These are phyloP conservation scores for Globisporangium lucens DNA, from an alignment of 352 stramenopile species.

Conservation along the genomic window DNA sequence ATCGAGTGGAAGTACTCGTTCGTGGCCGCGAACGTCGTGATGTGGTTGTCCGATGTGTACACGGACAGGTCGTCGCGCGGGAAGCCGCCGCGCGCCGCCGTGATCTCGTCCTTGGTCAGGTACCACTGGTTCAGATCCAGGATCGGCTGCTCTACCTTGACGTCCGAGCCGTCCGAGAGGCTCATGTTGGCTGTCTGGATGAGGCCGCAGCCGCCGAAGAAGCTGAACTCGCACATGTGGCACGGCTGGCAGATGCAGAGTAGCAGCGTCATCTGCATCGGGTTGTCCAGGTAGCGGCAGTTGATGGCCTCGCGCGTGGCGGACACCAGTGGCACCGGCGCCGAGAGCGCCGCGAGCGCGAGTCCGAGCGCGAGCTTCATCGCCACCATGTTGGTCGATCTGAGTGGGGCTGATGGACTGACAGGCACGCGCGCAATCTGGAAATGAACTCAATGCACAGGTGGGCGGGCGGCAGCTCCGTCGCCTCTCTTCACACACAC, in stretches of 20 bases:
- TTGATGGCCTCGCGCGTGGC: constrained; percentile 11
- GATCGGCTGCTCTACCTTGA: constrained; percentile 32
- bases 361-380: constrained; percentile 8
- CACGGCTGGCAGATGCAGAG: constrained; percentile 43
- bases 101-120: constrained; percentile 55
- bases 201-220: constrained; percentile 19
- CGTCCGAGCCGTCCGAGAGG: constrained; percentile 26
- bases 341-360: constrained; percentile 2
- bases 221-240: constrained; percentile 35
- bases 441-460: constrained; percentile 1
- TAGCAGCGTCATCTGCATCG: constrained; percentile 23
- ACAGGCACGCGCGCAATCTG: background rate
- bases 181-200: constrained; percentile 19
- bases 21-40: constrained; percentile 38
- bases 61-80: constrained; percentile 35
- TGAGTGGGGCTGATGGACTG: background rate
- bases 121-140: constrained; percentile 56
- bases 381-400: background rate
- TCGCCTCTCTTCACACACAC: background rate
- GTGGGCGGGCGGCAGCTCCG: no score
- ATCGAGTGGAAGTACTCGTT: constrained; percentile 51
- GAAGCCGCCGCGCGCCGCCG: constrained; percentile 36
- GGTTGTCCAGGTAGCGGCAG: constrained; percentile 19
- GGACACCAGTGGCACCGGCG: background rate
- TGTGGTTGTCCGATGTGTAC: constrained; percentile 44